Evolutionary conservation across 2,329 filamentous ascomycete species (phyloP).

Genomic region (Sporothrix pallida): DNA sequence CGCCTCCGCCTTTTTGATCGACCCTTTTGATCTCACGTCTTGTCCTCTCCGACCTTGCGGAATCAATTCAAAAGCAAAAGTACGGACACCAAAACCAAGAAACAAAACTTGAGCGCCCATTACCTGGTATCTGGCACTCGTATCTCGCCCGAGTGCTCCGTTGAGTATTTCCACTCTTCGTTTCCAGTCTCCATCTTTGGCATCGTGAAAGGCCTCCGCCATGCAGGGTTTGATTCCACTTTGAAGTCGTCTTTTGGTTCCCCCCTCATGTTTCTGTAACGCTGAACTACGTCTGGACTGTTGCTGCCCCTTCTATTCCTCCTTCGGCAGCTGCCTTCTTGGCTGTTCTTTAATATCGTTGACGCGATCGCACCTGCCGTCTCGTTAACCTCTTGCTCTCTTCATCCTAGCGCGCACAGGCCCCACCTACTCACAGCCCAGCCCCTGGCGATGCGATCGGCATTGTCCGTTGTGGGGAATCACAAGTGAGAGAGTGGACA

Average conservation of each 20-base stretch:
- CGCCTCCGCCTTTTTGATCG: slow-evolving; percentile 7
- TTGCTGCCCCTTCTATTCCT: neutral
- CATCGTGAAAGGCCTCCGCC: neutral
- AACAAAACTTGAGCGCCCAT: too few species aligned
- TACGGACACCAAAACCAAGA: too few species aligned
- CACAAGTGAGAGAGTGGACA: neutral
- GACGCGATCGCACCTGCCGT: slow-evolving; percentile 5
- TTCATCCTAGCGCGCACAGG: slow-evolving; percentile 28
- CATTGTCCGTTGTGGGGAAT: slow-evolving; percentile 26
- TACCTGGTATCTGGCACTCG: neutral
- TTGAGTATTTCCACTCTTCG: neutral
- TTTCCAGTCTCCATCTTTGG: neutral
- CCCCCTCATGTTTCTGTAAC: neutral
- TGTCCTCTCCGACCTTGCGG: neutral
- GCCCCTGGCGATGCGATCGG: slow-evolving; percentile 25
- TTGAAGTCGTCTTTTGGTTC: neutral
- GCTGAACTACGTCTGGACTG: neutral
- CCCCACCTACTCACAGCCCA: neutral
- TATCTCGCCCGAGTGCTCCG: neutral
- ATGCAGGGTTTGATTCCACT: neutral
- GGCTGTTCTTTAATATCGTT: neutral
- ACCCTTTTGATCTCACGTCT: neutral
- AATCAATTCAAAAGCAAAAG: neutral
- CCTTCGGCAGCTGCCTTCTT: slow-evolving; percentile 21
- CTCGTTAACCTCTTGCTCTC: slow-evolving; percentile 24